Conservation (phyloP, 768 basidiomycete genomes). For the Termitomyces sp. region DNA sequence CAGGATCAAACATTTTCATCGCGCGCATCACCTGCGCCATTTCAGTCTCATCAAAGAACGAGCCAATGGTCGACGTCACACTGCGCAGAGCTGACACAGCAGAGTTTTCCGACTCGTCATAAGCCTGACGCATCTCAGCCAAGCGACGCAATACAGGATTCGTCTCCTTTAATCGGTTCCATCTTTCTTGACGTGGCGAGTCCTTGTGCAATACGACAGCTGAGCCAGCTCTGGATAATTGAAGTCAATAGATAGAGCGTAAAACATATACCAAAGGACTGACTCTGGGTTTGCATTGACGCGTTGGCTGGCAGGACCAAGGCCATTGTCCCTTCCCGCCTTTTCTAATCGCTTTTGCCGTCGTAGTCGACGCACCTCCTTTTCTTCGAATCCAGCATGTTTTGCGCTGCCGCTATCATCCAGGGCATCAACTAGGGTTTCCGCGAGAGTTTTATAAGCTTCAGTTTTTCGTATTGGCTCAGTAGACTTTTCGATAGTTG, state of each 20-base stretch:
- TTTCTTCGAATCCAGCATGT: constrained; percentile 95
- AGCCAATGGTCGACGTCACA: constrained; percentile 80
- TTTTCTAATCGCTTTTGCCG: constrained; percentile 79
- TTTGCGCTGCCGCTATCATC: constrained; percentile 92
- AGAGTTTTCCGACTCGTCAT: constrained; percentile 92
- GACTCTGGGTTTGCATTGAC: constrained; percentile 78
- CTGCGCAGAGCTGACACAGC: constrained; percentile 74
- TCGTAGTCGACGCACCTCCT: constrained; percentile 78
- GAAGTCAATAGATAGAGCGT: constrained; percentile 1
- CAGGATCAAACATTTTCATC: constrained; percentile 86
- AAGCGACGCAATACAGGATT: constrained; percentile 70
- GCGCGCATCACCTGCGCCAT: constrained; percentile 89
- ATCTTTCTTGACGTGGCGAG: constrained; percentile 70
- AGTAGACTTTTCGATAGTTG: constrained; percentile 81
- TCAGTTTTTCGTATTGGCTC: constrained; percentile 96
- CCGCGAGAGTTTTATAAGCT: constrained; percentile 88
- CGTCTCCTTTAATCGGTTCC: constrained; percentile 74
- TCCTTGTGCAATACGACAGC: constrained; percentile 82
- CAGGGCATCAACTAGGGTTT: constrained; percentile 85
- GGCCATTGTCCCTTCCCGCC: constrained; percentile 66
- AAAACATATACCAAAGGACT: constrained; percentile 22
- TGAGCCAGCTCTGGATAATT: constrained; percentile 66
- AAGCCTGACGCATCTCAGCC: constrained; percentile 56
- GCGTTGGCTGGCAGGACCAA: constrained; percentile 41
- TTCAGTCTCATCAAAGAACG: constrained; percentile 97